Conservation (phyloP, 164 flowering plant genomes). For the Protea cynaroides region DNA sequence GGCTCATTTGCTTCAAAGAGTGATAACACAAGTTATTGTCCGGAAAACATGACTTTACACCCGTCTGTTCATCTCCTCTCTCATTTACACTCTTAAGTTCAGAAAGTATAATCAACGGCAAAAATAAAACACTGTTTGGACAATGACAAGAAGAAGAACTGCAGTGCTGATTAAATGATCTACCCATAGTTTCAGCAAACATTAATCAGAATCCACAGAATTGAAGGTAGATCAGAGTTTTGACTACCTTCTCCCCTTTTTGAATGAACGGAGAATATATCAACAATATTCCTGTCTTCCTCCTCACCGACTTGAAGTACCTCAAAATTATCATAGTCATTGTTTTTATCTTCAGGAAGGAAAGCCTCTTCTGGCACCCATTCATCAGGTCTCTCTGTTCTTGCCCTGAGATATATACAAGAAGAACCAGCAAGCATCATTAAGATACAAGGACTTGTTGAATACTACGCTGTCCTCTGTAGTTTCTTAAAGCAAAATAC, state of each 20-base stretch:
- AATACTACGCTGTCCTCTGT: not conserved
- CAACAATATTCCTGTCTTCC: constrained; percentile 42
- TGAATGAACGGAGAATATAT: constrained; percentile 73
- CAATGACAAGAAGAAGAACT: not conserved
- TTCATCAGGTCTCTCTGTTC: constrained; percentile 73
- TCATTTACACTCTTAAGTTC: not conserved
- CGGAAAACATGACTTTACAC: not conserved
- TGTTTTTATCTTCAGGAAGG: constrained; percentile 17
- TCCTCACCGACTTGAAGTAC: constrained; percentile 30
- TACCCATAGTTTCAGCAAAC: not conserved
- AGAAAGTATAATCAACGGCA: not conserved
- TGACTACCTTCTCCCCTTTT: constrained; percentile 30
- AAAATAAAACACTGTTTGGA: not conserved
- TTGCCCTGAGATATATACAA: constrained; percentile 25
- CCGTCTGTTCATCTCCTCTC: not conserved
- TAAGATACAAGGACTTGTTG: not conserved
- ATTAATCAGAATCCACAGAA: not conserved
- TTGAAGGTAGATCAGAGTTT: constrained; percentile 1
- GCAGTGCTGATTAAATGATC: not conserved
- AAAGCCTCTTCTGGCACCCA: constrained; percentile 77
- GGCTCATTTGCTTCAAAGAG: no score
- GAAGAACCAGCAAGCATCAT: not conserved
- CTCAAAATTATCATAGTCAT: constrained; percentile 26
- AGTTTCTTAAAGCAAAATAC: constrained; percentile 2
- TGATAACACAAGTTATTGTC: not conserved